Evolutionary conservation across 2,329 filamentous ascomycete genomes (phyloP).

Genomic region (Hypoxylon sp.): DNA sequence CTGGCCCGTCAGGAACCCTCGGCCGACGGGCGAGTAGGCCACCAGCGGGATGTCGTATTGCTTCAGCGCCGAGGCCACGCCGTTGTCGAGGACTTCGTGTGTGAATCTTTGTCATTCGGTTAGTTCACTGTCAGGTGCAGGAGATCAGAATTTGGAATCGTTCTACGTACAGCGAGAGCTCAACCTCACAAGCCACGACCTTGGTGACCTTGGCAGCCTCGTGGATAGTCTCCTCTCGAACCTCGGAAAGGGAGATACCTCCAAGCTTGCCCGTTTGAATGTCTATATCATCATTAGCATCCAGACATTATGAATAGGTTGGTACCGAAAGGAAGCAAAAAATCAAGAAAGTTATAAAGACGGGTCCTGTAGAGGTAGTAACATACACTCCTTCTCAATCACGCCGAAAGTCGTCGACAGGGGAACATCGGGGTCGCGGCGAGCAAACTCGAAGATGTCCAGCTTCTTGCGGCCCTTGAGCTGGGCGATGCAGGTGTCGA

Average conservation of each 20-base stretch:
- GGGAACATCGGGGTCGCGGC: slow-evolving; percentile 55
- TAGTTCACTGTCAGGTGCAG: no score
- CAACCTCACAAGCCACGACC: slow-evolving; percentile 51
- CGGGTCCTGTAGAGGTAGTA: no score
- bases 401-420: slow-evolving; percentile 48
- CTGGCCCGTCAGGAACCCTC: slow-evolving; percentile 63
- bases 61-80: slow-evolving; percentile 57
- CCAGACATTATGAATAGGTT: no score
- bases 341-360: no score
- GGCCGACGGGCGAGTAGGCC: slow-evolving; percentile 75
- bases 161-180: slow-evolving; percentile 47
- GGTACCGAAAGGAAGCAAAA: background rate
- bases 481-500: slow-evolving; percentile 57
- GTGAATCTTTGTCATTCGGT: slow-evolving; percentile 34
- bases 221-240: slow-evolving; percentile 50
- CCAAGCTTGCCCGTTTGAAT: slow-evolving; percentile 53
- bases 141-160: no score
- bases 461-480: slow-evolving; percentile 58
- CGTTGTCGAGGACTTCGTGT: slow-evolving; percentile 42
- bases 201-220: slow-evolving; percentile 47
- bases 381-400: slow-evolving; percentile 47
- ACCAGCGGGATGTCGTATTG: slow-evolving; percentile 74
- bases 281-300: no score
- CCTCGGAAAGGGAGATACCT: slow-evolving; percentile 53
- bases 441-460: slow-evolving; percentile 63